Percentiles rank a stretch among this genome's conserved stretches.
phyloP scores from a whole-genome alignment of 805 yeast species.

The Blastobotrys muscicola region DNA sequence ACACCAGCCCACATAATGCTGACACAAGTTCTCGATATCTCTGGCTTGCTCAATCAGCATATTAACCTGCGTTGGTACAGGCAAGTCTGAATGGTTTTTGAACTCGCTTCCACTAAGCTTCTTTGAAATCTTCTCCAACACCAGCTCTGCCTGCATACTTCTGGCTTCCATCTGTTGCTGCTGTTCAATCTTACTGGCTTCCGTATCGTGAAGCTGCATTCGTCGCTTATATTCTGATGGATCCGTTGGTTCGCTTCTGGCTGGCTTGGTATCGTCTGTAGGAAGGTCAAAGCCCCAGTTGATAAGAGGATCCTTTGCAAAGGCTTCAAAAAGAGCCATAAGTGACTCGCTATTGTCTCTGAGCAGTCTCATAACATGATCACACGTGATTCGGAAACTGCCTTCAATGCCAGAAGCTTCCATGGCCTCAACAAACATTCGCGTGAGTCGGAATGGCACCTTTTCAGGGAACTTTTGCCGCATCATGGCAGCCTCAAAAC shows the following conservation, averaged over 20 bases:
- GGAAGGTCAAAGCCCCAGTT: constrained; percentile 98
- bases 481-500: constrained; percentile 95
- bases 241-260: constrained; percentile 28
- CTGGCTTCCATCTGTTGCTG: constrained; percentile 65
- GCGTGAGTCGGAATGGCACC: constrained; percentile 91
- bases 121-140: constrained; percentile 80
- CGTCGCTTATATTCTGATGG: constrained; percentile 60
- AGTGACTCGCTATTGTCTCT: constrained; percentile 91
- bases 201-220: constrained; percentile 69
- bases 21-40: constrained; percentile 89
- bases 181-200: constrained; percentile 58
- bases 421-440: constrained; percentile 98
- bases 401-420: constrained; percentile 99
- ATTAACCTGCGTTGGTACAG: constrained; percentile 86
- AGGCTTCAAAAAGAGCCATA: constrained; percentile 96
- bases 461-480: constrained; percentile 97
- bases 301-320: constrained; percentile 96
- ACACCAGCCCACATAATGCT: constrained; percentile 98
- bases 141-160: constrained; percentile 85
- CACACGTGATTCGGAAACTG: constrained; percentile 90
- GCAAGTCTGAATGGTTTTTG: constrained; percentile 56
- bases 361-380: constrained; percentile 90
- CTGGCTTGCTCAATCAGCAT: constrained; percentile 92
- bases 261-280: constrained; percentile 24
- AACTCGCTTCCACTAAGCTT: constrained; percentile 93